A percentile compares a stretch with the other conserved stretches of the same genome.
These are phyloP conservation scores for Luzula sylvatica DNA, from an alignment of 176 grass and related monocot genomes.

Conservation along the genomic window DNA sequence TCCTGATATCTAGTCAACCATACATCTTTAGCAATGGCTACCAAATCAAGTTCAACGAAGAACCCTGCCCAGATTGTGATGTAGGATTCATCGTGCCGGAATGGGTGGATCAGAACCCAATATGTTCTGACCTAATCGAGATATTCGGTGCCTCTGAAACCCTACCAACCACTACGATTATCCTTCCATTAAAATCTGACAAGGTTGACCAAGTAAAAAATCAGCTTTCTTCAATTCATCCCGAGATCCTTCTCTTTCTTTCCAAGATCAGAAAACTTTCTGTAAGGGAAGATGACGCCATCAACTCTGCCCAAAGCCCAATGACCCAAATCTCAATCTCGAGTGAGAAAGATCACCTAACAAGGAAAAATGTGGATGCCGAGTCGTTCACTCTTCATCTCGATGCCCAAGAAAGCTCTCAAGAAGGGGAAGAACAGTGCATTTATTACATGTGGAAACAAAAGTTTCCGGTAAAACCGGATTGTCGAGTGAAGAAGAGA, in stretches of 20 bases:
- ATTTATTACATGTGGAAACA: constrained; percentile 49
- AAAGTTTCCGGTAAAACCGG: constrained; percentile 24
- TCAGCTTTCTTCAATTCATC: constrained; percentile 36
- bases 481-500: constrained; percentile 21
- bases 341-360: constrained; percentile 32
- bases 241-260: constrained; percentile 38
- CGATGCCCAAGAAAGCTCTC: constrained; percentile 25
- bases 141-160: background rate
- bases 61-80: background rate
- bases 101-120: background rate
- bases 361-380: constrained; percentile 37
- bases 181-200: constrained; percentile 1
- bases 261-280: constrained; percentile 34
- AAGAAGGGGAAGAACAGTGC: constrained; percentile 29
- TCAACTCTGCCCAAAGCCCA: constrained; percentile 5
- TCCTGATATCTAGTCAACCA: constrained; percentile 27
- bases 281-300: constrained; percentile 12
- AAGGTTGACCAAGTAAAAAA: constrained; percentile 34
- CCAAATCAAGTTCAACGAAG: constrained; percentile 18
- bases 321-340: constrained; percentile 49
- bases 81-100: background rate
- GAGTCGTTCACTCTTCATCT: constrained; percentile 50
- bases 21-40: constrained; percentile 3
- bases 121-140: constrained; percentile 17
- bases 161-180: background rate